Base-by-base conservation (phyloP, 371 early-diverging fungal genomes). In the Chytridium lagenaria region DNA sequence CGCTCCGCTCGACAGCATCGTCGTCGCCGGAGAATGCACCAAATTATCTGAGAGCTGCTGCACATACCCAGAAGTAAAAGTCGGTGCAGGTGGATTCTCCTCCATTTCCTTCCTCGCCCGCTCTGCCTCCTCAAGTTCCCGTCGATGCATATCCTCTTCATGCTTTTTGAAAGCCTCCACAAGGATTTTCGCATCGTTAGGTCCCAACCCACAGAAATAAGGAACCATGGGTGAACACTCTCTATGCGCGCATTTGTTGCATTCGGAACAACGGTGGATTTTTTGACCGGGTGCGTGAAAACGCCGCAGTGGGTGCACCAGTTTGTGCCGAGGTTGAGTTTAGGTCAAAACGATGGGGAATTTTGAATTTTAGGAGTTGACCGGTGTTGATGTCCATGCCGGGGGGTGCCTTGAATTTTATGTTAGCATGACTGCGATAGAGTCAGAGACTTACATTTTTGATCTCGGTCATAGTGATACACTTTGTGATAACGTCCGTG, bases 221-320 rank as follows among this genome's bases (percentile, higher is more conserved):
- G 89, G 89, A 1, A 88, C 72, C 77, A 85, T 78, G 22, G 75
- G 64, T 40, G 78, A 70, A 77, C 89, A 88, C n/a, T 81, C 80
- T 3, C 68, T 65, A 79, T 90, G 91, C 50, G 75, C 79, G n/a
- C 68, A 65, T 49, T 79, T 71, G 22, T 71, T 34, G 76, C 91
- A 90, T 61, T 83, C 83, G n/a, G 68, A 51, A 71, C 90, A 90
- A 33, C 69, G 44, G 44, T 75, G 69, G 31, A 81, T 78, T 26
- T 77, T 71, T 39, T 78, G 68, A 28, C 84, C 84, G 16, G 83
- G 78, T 2, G 83, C 37, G 86, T 78, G 44, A 84, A 77, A 57
- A 78, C 78, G 30, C 90, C 90, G 76, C 91, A 90, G 79, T 90
- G 90, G 28, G 72, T 39, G 74, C 91, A 90, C 83, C 85, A 90